phyloP scores from a whole-genome alignment of 1,284 basidiomycete species.

The Ceratobasidium sp. region DNA sequence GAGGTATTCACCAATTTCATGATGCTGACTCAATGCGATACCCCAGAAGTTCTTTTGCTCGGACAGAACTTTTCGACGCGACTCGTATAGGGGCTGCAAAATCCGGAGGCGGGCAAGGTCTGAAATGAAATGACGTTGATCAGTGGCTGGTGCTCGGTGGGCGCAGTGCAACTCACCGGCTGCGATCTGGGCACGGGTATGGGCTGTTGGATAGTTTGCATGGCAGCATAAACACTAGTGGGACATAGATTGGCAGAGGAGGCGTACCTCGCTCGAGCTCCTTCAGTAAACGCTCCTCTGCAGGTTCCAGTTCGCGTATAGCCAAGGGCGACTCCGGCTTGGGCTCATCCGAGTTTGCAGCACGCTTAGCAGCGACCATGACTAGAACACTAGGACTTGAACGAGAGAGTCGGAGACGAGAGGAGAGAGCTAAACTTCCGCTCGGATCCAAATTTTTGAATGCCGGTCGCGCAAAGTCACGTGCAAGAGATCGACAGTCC shows the following conservation, averaged over 20 bases:
- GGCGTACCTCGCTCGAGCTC: conserved; percentile 20
- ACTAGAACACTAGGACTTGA: no score
- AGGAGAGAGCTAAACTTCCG: neutral
- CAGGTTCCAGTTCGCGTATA: conserved; percentile 32
- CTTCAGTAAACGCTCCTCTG: conserved; percentile 27
- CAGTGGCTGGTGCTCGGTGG: neutral
- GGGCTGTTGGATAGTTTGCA: neutral
- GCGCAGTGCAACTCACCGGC: neutral
- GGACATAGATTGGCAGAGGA: neutral
- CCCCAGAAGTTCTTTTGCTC: conserved; percentile 35
- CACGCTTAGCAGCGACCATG: conserved; percentile 12
- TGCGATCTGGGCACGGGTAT: conserved; percentile 20
- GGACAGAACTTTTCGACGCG: conserved; percentile 23
- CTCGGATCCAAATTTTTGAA: conserved; percentile 39
- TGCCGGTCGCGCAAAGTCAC: neutral
- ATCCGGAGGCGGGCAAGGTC: conserved; percentile 18
- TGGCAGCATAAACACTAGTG: neutral
- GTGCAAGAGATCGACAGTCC: conserved; percentile 9
- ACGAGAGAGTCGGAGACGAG: neutral
- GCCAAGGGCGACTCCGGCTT: conserved; percentile 14
- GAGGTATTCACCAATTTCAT: conserved; percentile 28
- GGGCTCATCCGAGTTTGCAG: conserved; percentile 4
- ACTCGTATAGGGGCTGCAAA: conserved; percentile 18
- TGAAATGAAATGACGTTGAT: neutral
- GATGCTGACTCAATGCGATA: conserved; percentile 29